phyloP scores from a whole-genome alignment of 495 filamentous ascomycete genomes.

The Daldinia childiae region DNA sequence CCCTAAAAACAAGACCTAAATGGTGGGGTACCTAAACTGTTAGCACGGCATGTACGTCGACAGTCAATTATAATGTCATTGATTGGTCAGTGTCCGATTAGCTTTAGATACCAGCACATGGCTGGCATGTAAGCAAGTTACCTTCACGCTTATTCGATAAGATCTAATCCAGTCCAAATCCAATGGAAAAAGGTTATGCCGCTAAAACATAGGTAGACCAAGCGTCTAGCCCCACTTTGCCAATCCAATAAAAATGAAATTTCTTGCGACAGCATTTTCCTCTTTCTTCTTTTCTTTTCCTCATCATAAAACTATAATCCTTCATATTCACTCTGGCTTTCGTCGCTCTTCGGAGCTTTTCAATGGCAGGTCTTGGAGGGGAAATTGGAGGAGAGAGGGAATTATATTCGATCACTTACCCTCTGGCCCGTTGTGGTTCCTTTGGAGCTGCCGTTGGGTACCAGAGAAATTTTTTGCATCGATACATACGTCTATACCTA shows the following conservation, averaged over 20 bases:
- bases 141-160: neutral
- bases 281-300: conserved; percentile 55
- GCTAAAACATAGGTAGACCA: neutral
- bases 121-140: neutral
- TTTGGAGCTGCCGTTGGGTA: conserved; percentile 48
- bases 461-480: conserved; percentile 58
- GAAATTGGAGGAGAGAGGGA: conserved; percentile 78
- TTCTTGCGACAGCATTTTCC: conserved; percentile 10
- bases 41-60: neutral
- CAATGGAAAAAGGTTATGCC: conserved; percentile 28
- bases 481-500: conserved; percentile 46
- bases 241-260: conserved; percentile 23
- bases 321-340: conserved; percentile 85
- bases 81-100: conserved; percentile 18
- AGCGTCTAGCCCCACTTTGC: conserved; percentile 12
- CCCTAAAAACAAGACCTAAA: conserved; percentile 21
- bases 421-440: conserved; percentile 53
- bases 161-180: neutral
- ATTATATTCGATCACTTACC: conserved; percentile 60
- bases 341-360: conserved; percentile 54
- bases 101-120: neutral
- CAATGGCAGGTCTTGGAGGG: conserved; percentile 74
- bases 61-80: conserved; percentile 10
- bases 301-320: conserved; percentile 72
- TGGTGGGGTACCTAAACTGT: conserved; percentile 29